These are phyloP conservation scores for Leccinum ochraceum DNA, from an alignment of 768 basidiomycete species.

Conservation along the genomic window DNA sequence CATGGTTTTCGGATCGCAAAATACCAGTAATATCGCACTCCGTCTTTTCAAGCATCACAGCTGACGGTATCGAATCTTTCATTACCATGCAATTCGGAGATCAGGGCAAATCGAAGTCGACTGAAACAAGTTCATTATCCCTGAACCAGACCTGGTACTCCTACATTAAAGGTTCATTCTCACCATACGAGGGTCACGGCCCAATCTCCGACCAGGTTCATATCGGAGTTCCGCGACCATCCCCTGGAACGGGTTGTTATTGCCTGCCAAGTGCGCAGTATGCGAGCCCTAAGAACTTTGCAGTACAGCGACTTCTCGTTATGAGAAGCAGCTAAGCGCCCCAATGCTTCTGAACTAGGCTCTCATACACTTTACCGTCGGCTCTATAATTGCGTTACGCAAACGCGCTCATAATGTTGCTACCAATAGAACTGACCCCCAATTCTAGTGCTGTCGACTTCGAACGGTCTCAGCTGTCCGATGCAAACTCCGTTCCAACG, in stretches of 20 bases:
- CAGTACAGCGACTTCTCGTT: not conserved
- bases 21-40: slow-evolving; percentile 16
- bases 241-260: not conserved
- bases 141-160: not conserved
- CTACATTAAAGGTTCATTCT: not conserved
- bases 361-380: not conserved
- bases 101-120: not conserved
- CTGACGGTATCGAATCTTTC: not conserved
- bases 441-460: not conserved
- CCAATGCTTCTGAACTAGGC: not conserved
- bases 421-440: not conserved
- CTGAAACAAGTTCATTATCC: not conserved
- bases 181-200: not conserved
- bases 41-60: not conserved
- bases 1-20: not conserved
- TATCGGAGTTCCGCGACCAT: not conserved
- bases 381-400: not conserved
- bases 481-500: slow-evolving; percentile 6
- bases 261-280: not conserved
- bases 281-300: not conserved
- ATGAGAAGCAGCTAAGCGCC: not conserved
- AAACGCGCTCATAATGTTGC: not conserved
- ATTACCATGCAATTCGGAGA: slow-evolving; percentile 5
- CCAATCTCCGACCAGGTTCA: slow-evolving; percentile 1
- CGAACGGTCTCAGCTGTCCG: not conserved